Evolutionary conservation across 257 asterid species (phyloP).

Genomic region (Salvia splendens): DNA sequence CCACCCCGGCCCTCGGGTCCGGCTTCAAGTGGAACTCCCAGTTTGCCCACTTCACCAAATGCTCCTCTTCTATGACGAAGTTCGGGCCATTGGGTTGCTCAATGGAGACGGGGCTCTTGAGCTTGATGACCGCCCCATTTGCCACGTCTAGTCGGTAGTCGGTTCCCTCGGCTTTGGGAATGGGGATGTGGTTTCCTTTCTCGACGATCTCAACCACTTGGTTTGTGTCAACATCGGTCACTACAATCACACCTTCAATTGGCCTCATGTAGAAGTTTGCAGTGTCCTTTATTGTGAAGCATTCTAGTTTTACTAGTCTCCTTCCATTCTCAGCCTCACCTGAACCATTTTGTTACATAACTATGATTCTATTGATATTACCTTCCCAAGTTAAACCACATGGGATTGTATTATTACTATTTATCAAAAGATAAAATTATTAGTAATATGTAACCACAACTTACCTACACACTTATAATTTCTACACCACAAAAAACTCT

Average conservation of each 20-base stretch:
- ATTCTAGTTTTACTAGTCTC: constrained; percentile 57
- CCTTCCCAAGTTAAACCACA: no score
- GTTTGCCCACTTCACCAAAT: constrained; percentile 86
- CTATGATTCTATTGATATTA: no score
- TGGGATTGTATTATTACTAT: no score
- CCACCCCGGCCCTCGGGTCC: constrained; percentile 87
- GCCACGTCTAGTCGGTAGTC: constrained; percentile 48
- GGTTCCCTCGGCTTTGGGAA: constrained; percentile 58
- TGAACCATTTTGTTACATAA: constrained; percentile 14
- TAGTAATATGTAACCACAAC: no score
- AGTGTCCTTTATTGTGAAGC: constrained; percentile 56
- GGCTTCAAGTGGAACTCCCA: constrained; percentile 95
- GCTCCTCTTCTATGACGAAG: constrained; percentile 63
- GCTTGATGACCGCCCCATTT: constrained; percentile 44
- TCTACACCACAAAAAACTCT: no score
- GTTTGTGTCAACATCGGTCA: constrained; percentile 54
- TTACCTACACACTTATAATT: no score
- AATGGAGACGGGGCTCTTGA: constrained; percentile 59
- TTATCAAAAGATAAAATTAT: no score
- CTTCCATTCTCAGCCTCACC: constrained; percentile 68
- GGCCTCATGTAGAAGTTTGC: constrained; percentile 89
- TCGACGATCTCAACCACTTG: constrained; percentile 53
- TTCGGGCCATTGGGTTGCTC: constrained; percentile 98
- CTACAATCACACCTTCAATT: constrained; percentile 59
- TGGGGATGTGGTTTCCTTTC: constrained; percentile 59